These are phyloP conservation scores for Cutaneotrichosporon sp. DNA, from an alignment of 1,284 basidiomycete genomes.

Conservation along the genomic window DNA sequence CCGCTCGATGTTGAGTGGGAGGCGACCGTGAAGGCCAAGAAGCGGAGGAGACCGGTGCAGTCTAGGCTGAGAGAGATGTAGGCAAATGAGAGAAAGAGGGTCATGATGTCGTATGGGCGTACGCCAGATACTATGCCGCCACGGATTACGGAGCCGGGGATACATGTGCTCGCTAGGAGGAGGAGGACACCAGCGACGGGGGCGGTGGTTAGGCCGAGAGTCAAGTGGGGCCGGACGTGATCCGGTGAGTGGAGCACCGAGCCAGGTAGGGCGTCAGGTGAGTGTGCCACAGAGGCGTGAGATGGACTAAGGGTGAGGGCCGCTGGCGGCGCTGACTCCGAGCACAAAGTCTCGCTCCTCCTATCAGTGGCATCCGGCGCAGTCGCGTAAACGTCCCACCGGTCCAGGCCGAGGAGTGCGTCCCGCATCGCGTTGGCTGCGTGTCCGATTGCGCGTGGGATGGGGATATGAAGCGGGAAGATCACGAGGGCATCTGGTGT, in stretches of 20 bases:
- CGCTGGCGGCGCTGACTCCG: neutral
- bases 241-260: neutral
- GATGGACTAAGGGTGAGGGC: neutral
- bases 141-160: slow-evolving; percentile 65
- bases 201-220: slow-evolving; percentile 67
- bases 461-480: slow-evolving; percentile 18
- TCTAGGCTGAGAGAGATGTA: slow-evolving; percentile 94
- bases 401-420: neutral
- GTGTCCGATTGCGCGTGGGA: slow-evolving; percentile 9
- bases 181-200: slow-evolving; percentile 77
- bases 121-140: slow-evolving; percentile 69
- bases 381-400: neutral
- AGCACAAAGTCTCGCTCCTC: neutral
- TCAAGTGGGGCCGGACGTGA: slow-evolving; percentile 44
- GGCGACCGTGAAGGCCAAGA: slow-evolving; percentile 83
- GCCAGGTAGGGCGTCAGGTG: neutral
- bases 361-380: no score
- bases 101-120: slow-evolving; percentile 88
- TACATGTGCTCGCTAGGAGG: slow-evolving; percentile 71
- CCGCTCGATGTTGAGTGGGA: slow-evolving; percentile 67
- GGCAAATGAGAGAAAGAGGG: slow-evolving; percentile 83
- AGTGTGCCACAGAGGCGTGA: neutral
- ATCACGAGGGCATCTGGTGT: slow-evolving; percentile 23
- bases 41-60: slow-evolving; percentile 75
- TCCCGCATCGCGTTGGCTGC: neutral